Evolutionary conservation across 805 yeast species (phyloP), one percentile per base, ranked within the genome.

Genomic region (Scheffersomyces stipitis): DNA sequence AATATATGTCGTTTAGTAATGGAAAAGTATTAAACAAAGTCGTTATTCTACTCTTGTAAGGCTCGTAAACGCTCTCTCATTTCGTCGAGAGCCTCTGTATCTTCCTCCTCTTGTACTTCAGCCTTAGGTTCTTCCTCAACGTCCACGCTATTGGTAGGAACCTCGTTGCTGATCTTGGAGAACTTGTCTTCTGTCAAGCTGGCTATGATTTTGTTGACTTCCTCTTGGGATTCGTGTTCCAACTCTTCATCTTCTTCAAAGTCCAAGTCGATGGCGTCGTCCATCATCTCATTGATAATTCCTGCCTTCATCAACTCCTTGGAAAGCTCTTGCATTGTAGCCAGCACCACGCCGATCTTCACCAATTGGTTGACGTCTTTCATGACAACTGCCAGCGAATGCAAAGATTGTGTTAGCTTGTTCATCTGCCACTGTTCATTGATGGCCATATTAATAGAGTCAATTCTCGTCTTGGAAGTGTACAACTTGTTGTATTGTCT

Each of bases 211-310:
- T 78, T 76, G 41, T 83, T 78, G 15, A 87, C 81, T 50, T 74
- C 75, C 20, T 78, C 80, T 44, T 79, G 85, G 14, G 81, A 83
- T 37, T 85, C 91, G 28, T 71, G 71, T 37, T 76, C 83, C 28
- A 77, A 72, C 41, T 80, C 86, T 14, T 76, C 83, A 32, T 75
- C 83, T 36, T 50, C 46, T 20, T 81, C 87, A 15, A 75, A 81
- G 40, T 78, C 63, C 33, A 71, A 62, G 42, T 90, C 98, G 41
- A 91, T 70, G 44, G 86, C 80, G 55, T 93, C 99, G 39, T 86
- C 88, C 56, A 90, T 82, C 98, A 93, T 93, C 56, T 93, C 99
- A 48, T 86, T 87, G 36, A 93, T 88, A 30, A 93, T 76, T 0
- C 93, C 93, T 9, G 86, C 78, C 60, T 83, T 85, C 78, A 86